Evolutionary conservation across 2,329 filamentous ascomycete genomes (phyloP).

Genomic region (Aspergillus melleus): DNA sequence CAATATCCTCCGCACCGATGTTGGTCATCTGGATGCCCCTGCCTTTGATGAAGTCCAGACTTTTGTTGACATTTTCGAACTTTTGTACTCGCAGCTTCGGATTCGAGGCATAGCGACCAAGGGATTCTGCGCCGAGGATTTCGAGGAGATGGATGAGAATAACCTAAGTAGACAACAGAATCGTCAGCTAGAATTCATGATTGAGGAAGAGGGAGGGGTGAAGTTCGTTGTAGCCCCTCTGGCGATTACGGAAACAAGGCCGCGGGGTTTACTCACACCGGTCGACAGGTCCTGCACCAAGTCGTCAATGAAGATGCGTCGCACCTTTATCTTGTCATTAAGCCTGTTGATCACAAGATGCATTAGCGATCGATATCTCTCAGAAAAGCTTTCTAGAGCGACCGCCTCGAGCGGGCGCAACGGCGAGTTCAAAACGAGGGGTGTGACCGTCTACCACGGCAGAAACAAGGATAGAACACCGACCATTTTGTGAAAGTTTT

Average conservation of each 20-base stretch:
- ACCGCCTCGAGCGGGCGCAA: neutral
- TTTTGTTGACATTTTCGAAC: conserved; percentile 97
- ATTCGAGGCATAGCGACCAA: conserved; percentile 94
- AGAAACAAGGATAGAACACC: conserved; percentile 6
- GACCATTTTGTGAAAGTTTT: conserved; percentile 99
- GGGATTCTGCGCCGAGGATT: conserved; percentile 88
- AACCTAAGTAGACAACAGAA: conserved; percentile 57
- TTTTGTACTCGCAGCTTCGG: conserved; percentile 94
- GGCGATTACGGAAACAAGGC: neutral
- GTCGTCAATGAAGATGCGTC: conserved; percentile 79
- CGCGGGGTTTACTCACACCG: conserved; percentile 65
- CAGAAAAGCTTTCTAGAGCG: neutral
- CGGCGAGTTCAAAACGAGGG: neutral
- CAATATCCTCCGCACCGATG: conserved; percentile 96
- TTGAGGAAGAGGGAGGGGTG: neutral
- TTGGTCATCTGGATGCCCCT: conserved; percentile 96
- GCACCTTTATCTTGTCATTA: conserved; percentile 85
- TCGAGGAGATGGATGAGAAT: conserved; percentile 96
- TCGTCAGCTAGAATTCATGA: neutral
- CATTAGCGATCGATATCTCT: neutral
- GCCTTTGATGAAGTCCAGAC: conserved; percentile 87
- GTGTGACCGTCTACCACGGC: neutral
- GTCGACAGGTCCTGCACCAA: conserved; percentile 88
- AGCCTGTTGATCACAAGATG: conserved; percentile 59
- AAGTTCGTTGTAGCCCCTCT: neutral